Evolutionary conservation across 2,329 filamentous ascomycete genomes (phyloP), one percentile per base, ranked within the genome.

Genomic region (Fusarium tricinctum): DNA sequence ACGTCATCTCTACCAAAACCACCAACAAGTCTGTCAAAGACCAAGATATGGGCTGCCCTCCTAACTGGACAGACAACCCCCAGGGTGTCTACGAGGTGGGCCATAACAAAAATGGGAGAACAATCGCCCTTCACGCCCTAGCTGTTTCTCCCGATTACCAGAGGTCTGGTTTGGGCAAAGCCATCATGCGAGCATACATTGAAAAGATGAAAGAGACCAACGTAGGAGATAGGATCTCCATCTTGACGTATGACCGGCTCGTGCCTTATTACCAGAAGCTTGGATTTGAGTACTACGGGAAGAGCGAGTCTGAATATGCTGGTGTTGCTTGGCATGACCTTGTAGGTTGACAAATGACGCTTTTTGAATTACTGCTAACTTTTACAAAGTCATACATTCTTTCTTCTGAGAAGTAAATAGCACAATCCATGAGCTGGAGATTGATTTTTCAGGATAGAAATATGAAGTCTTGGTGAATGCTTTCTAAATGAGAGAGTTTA

Each of bases 311-410:
- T 13, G 68, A 66, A 19, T 77, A 77, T 40, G 75, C 75, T 3
- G 75, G 75, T 3, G 66, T 77, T 6, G 67, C 71, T 3, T 77
- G 75, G 75, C 73, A 76, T 10, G 75, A 77, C 54, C 60, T 77
- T 53, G 75, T 77, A 56, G 44, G 69, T 70, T 22, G 14, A 10
- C 1, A 12, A 10, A 13, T 5, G 5, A 1, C 2, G 17, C 2
- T 3, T 7, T 2, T 5, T 6, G 5, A 20, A 32, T 2, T 14
- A 3, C 8, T 8, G 40, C 32, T 64, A 17, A 64, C 38, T 17
- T 6, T 7, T 1, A 30, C 1, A 10, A 8, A 64, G 61, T 64
- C 61, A 1, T 64, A 53, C 17, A 59, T 65, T n/a, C 38, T 65
- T 8, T 64, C 60, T 20, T 5, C 20, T 1, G 8, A 14, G 1